A percentile compares a stretch with the other conserved stretches of the same genome.
These are phyloP conservation scores for Astrephomene gubernaculifera DNA, from an alignment of 139 green algal species.

Conservation along the genomic window DNA sequence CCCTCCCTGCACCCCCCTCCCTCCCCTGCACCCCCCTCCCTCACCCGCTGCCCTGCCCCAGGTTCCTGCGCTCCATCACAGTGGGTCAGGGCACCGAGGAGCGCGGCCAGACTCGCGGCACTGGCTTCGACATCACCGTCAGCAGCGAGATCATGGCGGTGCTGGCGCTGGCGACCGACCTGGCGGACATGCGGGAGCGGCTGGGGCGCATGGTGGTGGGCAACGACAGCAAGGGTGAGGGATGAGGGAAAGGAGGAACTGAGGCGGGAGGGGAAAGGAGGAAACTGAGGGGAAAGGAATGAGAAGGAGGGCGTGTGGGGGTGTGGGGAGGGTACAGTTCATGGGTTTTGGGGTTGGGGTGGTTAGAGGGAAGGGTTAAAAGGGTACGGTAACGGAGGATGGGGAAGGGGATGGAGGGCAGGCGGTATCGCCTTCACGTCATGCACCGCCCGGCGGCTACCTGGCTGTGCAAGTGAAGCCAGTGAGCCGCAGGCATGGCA, in stretches of 20 bases:
- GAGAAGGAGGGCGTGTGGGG: too few species aligned
- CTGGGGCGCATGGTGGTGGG: slow-evolving; percentile 94
- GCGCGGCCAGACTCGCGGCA: slow-evolving; percentile 72
- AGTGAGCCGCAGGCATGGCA: too few species aligned
- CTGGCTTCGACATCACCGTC: slow-evolving; percentile 98
- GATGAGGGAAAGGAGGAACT: too few species aligned
- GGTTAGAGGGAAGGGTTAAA: too few species aligned
- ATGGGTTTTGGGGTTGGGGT: too few species aligned
- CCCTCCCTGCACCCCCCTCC: background rate
- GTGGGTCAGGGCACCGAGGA: slow-evolving; percentile 83
- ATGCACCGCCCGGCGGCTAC: too few species aligned
- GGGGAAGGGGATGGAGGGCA: too few species aligned
- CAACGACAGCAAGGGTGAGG: slow-evolving; percentile 60
- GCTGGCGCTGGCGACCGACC: slow-evolving; percentile 89
- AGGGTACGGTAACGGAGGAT: too few species aligned
- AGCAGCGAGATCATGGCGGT: slow-evolving; percentile 97
- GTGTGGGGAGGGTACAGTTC: too few species aligned
- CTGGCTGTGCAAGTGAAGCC: too few species aligned
- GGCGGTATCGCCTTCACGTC: too few species aligned
- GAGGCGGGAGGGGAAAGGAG: background rate
- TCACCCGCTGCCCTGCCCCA: background rate
- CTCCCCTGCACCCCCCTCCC: background rate
- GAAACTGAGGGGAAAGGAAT: too few species aligned
- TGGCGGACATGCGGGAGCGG: slow-evolving; percentile 92
- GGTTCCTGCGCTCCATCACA: slow-evolving; percentile 90